A percentile compares a stretch with the other conserved stretches of the same genome.
phyloP scores from a whole-genome alignment of 495 filamentous ascomycete species.

The Penicillium macrosclerotiorum region DNA sequence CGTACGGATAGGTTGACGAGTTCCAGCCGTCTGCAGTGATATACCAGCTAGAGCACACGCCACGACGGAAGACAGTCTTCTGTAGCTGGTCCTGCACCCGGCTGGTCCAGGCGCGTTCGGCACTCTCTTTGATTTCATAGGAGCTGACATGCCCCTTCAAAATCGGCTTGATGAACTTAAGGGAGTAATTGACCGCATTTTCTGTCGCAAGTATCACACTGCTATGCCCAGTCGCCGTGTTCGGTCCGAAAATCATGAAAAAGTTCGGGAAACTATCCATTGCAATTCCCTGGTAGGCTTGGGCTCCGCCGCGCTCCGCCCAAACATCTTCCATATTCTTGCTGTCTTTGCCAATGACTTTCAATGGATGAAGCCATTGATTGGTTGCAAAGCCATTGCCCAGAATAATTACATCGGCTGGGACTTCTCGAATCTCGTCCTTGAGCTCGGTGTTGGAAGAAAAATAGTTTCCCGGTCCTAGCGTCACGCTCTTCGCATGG shows the following conservation, averaged over 20 bases:
- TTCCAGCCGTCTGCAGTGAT: slow-evolving; percentile 57
- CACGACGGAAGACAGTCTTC: slow-evolving; percentile 50
- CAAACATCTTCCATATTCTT: slow-evolving; percentile 52
- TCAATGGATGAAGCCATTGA: slow-evolving; percentile 36
- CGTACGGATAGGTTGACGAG: slow-evolving; percentile 58
- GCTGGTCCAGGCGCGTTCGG: slow-evolving; percentile 52
- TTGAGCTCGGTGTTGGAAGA: slow-evolving; percentile 31
- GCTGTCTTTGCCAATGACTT: slow-evolving; percentile 43
- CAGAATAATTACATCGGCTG: slow-evolving; percentile 59
- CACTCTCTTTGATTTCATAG: slow-evolving; percentile 49
- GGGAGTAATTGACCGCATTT: slow-evolving; percentile 53
- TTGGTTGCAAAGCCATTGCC: slow-evolving; percentile 56
- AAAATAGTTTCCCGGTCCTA: slow-evolving; percentile 52
- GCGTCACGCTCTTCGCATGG: slow-evolving; percentile 46
- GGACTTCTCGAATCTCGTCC: slow-evolving; percentile 41
- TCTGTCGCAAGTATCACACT: slow-evolving; percentile 60
- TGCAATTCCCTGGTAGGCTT: slow-evolving; percentile 62
- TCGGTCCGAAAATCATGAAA: slow-evolving; percentile 66
- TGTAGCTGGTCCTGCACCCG: slow-evolving; percentile 53
- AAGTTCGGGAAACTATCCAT: slow-evolving; percentile 68
- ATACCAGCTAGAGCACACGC: slow-evolving; percentile 60
- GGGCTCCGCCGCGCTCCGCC: slow-evolving; percentile 57
- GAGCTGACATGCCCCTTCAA: slow-evolving; percentile 38
- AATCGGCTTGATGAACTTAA: slow-evolving; percentile 44
- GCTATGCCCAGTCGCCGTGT: slow-evolving; percentile 62